A percentile compares a stretch with the other conserved stretches of the same genome.
Conservation (phyloP, 805 yeast species). For the Schizosaccharomyces lindneri region DNA sequence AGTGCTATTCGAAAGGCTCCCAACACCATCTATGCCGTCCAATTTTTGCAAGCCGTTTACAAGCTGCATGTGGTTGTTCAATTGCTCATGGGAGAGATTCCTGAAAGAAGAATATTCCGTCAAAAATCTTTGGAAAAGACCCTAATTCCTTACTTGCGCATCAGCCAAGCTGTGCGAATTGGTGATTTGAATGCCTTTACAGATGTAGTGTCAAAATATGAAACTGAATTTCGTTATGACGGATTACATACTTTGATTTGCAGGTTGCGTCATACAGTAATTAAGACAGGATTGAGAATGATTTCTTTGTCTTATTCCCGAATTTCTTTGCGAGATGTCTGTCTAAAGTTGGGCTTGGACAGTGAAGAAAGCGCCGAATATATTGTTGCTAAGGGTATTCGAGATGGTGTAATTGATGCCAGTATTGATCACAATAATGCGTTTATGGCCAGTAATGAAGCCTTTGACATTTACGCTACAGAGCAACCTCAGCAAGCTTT, state of each 20-base stretch:
- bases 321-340: constrained; percentile 79
- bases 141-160: constrained; percentile 58
- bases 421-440: constrained; percentile 75
- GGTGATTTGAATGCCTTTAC: constrained; percentile 75
- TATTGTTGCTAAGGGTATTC: constrained; percentile 84
- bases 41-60: constrained; percentile 72
- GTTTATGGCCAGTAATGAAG: constrained; percentile 71
- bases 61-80: constrained; percentile 74
- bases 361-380: constrained; percentile 92
- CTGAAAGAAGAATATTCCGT: constrained; percentile 61
- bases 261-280: constrained; percentile 84
- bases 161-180: constrained; percentile 71
- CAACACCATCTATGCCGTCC: constrained; percentile 58
- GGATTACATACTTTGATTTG: constrained; percentile 63
- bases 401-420: constrained; percentile 95
- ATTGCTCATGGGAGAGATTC: constrained; percentile 87
- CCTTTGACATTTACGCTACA: constrained; percentile 68
- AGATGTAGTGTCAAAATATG: constrained; percentile 39
- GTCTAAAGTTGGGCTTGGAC: constrained; percentile 74
- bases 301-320: constrained; percentile 75
- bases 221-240: constrained; percentile 39
- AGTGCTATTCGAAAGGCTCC: constrained; percentile 96
- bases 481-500: constrained; percentile 64
- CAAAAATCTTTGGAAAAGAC: constrained; percentile 34
- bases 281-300: constrained; percentile 88